These are phyloP conservation scores for Gaeumannomyces sp. DNA, from an alignment of 2,329 filamentous ascomycete species.

Conservation along the genomic window DNA sequence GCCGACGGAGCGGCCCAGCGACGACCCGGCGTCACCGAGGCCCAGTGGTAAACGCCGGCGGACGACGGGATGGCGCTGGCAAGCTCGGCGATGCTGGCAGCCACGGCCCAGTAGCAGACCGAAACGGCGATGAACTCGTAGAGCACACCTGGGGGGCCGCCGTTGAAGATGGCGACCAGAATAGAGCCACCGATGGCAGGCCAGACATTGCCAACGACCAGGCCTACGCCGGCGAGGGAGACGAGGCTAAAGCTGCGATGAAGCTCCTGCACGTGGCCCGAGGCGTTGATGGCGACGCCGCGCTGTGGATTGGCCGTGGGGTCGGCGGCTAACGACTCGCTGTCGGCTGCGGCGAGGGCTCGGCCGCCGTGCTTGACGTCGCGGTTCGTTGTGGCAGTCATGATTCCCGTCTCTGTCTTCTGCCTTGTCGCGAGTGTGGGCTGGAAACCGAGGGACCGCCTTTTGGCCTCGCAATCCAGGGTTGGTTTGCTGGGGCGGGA, in stretches of 20 bases:
- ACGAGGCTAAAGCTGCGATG: slow-evolving; percentile 30
- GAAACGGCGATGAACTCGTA: slow-evolving; percentile 45
- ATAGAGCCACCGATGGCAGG: slow-evolving; percentile 37
- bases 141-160: slow-evolving; percentile 54
- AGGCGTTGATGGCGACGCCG: slow-evolving; percentile 5
- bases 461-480: not conserved
- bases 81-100: slow-evolving; percentile 53
- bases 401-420: not conserved
- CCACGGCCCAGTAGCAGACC: slow-evolving; percentile 51
- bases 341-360: not conserved
- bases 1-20: slow-evolving; percentile 40
- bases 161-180: slow-evolving; percentile 50
- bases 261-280: slow-evolving; percentile 2
- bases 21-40: slow-evolving; percentile 44
- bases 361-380: not conserved
- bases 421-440: not conserved
- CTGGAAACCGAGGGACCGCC: too few species aligned
- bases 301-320: not conserved
- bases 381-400: not conserved
- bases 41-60: slow-evolving; percentile 57
- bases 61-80: slow-evolving; percentile 56
- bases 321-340: not conserved
- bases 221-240: slow-evolving; percentile 33
- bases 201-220: slow-evolving; percentile 38
- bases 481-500: not conserved